Evolutionary conservation across 1,139 yeast genomes (phyloP), one percentile per base, ranked within the genome.

Genomic region (Pichia sp.): DNA sequence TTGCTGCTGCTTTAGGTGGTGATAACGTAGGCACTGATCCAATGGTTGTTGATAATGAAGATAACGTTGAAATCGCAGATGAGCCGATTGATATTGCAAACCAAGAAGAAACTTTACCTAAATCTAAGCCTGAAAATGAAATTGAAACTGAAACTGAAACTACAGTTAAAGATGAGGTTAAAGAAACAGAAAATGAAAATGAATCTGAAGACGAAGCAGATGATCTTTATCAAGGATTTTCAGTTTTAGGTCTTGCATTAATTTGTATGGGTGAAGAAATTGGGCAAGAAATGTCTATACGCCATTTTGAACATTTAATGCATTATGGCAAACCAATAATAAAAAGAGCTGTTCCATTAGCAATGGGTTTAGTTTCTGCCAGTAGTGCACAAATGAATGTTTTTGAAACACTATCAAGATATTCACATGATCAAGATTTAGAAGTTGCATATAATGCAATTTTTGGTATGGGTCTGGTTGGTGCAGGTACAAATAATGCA

Each of bases 401-500:
- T 15, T 92, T 89, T 64, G 99, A 94, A 67, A 90, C 97, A 0
- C 76, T 94, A 55, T 89, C 97, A 3, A 80, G 98, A 66, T 89
- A 87, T 69, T 88, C 97, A 3, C 99, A 94, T 68, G 98, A 94
- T 63, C 83, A 89, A 50, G 97, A 92, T 67, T 72, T 87, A 59
- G 96, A 88, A 63, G 97, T 94, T 50, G 96, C 98, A 6, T 85
- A 85, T 66, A 94, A 90, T 64, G 90, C 98, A 27, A 90, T 92
- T 54, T 90, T 87, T 63, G 82, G 96, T 40, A 90, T 94, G 98
- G 98, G 99, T 50, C 71, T 94, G 55, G 96, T 92, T 57, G 98
- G 98, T 63, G 94, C 97, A 27, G 99, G 99, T 69, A 94, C 98
- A 37, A 90, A 92, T 69, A 94, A 94, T 65, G 98, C 99, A 9